phyloP scores from a whole-genome alignment of 805 yeast genomes.

The Ogataea henricii region DNA sequence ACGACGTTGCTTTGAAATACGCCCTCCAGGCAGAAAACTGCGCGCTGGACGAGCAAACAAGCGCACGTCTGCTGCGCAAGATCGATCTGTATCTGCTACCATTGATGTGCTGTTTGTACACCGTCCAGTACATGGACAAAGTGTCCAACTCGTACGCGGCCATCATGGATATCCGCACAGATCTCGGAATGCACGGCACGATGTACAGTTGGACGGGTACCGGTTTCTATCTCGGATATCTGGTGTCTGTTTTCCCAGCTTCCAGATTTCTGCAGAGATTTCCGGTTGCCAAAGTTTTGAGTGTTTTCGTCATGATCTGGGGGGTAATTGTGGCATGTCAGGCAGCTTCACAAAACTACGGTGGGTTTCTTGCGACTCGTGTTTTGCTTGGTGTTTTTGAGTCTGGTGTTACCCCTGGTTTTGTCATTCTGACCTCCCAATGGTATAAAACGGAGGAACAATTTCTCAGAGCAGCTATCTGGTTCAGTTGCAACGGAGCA shows the following conservation, averaged over 20 bases:
- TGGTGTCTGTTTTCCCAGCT: constrained; percentile 44
- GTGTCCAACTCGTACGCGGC: constrained; percentile 32
- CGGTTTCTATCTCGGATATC: constrained; percentile 50
- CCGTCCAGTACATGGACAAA: constrained; percentile 27
- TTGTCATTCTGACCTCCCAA: constrained; percentile 52
- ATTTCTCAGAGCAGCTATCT: constrained; percentile 44
- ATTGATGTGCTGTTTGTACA: constrained; percentile 21
- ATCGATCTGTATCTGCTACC: constrained; percentile 26
- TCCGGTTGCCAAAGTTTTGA: constrained; percentile 41
- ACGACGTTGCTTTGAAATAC: constrained; percentile 37
- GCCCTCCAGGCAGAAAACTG: constrained; percentile 11
- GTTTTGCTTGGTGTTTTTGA: constrained; percentile 54
- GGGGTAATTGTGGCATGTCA: constrained; percentile 43
- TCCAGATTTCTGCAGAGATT: constrained; percentile 43
- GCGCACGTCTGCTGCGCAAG: constrained; percentile 23
- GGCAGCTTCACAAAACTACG: constrained; percentile 43
- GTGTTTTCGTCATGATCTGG: constrained; percentile 42
- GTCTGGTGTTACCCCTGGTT: constrained; percentile 56
- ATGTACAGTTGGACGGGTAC: constrained; percentile 53
- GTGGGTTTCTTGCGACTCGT: constrained; percentile 46
- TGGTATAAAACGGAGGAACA: constrained; percentile 50
- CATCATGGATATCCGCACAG: constrained; percentile 48
- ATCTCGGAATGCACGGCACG: constrained; percentile 46
- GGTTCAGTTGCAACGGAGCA: constrained; percentile 39
- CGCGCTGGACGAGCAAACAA: constrained; percentile 16